Evolutionary conservation across 257 asterid genomes (phyloP).

Genomic region (Penstemon newberryi): DNA sequence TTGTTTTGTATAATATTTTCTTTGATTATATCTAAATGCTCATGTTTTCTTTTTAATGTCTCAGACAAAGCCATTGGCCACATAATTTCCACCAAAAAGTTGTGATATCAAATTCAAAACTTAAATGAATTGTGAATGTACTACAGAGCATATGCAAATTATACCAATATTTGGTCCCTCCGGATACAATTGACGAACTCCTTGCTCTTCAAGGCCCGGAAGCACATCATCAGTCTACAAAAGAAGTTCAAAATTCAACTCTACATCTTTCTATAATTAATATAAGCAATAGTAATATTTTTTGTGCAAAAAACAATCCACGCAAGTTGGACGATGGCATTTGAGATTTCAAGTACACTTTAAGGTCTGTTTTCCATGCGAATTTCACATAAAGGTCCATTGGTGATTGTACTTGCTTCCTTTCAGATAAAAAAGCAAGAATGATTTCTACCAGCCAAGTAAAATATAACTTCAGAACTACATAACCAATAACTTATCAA

Average conservation of each 20-base stretch:
- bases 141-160: neutral
- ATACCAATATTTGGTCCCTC: slow-evolving; percentile 83
- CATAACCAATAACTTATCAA: neutral
- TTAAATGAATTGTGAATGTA: slow-evolving; percentile 13
- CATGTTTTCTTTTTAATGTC: no score
- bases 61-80: no score
- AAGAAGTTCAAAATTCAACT: slow-evolving; percentile 18
- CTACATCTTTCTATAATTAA: neutral
- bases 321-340: slow-evolving; percentile 1
- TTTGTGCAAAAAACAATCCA: neutral
- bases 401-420: neutral
- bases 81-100: no score
- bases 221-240: slow-evolving; percentile 87
- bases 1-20: no score
- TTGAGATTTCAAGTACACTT: neutral
- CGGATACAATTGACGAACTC: slow-evolving; percentile 90
- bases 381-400: neutral
- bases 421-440: neutral
- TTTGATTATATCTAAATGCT: no score
- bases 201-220: slow-evolving; percentile 95
- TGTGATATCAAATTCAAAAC: neutral
- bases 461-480: neutral
- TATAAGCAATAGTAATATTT: neutral
- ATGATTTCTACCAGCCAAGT: neutral
- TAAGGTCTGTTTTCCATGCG: neutral